phyloP scores from a whole-genome alignment of 495 filamentous ascomycete species.

The Cercophora sp. region DNA sequence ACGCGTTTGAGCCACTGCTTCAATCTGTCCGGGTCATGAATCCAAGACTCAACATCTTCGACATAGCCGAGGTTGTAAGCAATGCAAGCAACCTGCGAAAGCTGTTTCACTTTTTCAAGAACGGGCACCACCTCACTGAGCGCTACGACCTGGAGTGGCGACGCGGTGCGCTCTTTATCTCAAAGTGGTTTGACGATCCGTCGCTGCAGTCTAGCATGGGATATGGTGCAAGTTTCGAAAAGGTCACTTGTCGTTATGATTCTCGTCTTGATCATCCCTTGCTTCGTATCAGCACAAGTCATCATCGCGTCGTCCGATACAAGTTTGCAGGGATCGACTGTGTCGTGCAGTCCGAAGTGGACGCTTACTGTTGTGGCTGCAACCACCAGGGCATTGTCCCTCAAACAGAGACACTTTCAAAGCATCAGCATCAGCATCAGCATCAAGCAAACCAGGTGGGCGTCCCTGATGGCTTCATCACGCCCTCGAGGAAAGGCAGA shows the following conservation, averaged over 20 bases:
- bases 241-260: constrained; percentile 20
- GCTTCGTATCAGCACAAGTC: constrained; percentile 19
- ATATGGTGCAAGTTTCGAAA: constrained; percentile 22
- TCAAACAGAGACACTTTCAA: too few relatives aligned
- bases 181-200: constrained; percentile 21
- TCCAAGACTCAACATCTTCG: constrained; percentile 11
- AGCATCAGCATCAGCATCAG: too few relatives aligned
- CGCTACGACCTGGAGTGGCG: constrained; percentile 21
- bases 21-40: constrained; percentile 13
- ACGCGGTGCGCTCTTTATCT: constrained; percentile 11
- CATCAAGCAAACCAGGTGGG: too few relatives aligned
- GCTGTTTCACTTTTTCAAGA: constrained; percentile 21
- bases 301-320: constrained; percentile 26
- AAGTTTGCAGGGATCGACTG: constrained; percentile 16
- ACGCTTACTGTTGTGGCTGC: constrained; percentile 20
- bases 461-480: too few relatives aligned
- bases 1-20: constrained; percentile 23
- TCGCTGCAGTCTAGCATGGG: constrained; percentile 4
- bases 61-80: constrained; percentile 13
- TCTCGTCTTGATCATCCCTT: too few relatives aligned
- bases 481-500: too few relatives aligned
- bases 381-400: too few relatives aligned
- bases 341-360: constrained; percentile 24
- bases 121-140: neutral
- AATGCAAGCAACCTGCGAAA: constrained; percentile 24